Evolutionary conservation across 371 early-diverging fungal species (phyloP).

Genomic region (Mucor velutinosus): DNA sequence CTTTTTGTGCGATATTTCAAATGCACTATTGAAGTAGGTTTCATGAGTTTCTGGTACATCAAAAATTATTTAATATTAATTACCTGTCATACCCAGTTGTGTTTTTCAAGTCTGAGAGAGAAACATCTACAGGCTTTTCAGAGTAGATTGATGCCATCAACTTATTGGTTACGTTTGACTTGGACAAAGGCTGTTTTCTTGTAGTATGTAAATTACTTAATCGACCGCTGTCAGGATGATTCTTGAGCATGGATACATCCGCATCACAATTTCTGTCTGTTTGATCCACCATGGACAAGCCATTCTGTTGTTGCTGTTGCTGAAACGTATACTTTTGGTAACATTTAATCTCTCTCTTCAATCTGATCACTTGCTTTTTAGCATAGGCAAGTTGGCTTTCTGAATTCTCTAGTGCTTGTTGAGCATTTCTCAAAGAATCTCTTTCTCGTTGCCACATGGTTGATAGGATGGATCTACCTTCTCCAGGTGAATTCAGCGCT

Average conservation of each 20-base stretch:
- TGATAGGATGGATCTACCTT: constrained; percentile 10
- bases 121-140: neutral
- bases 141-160: neutral
- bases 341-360: constrained; percentile 19
- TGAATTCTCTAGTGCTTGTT: constrained; percentile 18
- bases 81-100: neutral
- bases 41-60: neutral
- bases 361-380: constrained; percentile 8
- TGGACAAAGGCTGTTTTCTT: neutral
- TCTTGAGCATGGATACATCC: neutral
- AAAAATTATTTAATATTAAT: neutral
- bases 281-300: neutral
- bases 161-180: neutral
- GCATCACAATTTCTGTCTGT: neutral
- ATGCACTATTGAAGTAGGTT: neutral
- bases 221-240: neutral
- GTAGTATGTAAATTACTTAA: neutral
- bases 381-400: constrained; percentile 18
- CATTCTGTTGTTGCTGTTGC: neutral
- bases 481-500: neutral
- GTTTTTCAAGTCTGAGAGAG: neutral
- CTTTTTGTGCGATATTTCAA: neutral
- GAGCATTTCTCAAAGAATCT: constrained; percentile 7
- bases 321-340: constrained; percentile 11
- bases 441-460: constrained; percentile 26